These are phyloP conservation scores for Piloderma croceum DNA, from an alignment of 768 basidiomycete genomes.

Conservation along the genomic window DNA sequence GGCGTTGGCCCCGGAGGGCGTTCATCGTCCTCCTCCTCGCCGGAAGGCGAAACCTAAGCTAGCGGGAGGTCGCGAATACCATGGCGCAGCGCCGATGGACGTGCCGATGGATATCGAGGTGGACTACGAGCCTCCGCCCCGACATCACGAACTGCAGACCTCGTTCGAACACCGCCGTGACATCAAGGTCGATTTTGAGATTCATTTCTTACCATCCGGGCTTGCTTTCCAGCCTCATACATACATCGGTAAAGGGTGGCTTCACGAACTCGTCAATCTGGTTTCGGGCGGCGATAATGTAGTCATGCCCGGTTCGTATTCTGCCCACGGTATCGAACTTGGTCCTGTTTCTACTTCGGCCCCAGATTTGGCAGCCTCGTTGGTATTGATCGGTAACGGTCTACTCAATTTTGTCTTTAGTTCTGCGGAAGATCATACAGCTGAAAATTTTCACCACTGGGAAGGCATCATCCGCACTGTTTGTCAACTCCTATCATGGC, in stretches of 20 bases:
- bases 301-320: constrained; percentile 25
- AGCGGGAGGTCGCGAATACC: constrained; percentile 6
- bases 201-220: constrained; percentile 46
- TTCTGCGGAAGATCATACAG: constrained; percentile 25
- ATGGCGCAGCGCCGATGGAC: constrained; percentile 2
- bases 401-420: constrained; percentile 34
- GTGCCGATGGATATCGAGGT: constrained; percentile 3
- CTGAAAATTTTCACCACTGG: constrained; percentile 32
- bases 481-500: constrained; percentile 44
- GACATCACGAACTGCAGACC: constrained; percentile 9
- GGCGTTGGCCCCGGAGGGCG: constrained; percentile 32
- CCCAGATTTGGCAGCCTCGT: constrained; percentile 33
- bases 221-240: constrained; percentile 45
- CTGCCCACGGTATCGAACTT: constrained; percentile 38
- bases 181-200: constrained; percentile 45
- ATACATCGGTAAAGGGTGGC: constrained; percentile 55
- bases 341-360: constrained; percentile 26
- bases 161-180: constrained; percentile 14
- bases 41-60: constrained; percentile 13
- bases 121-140: background rate
- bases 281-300: constrained; percentile 23
- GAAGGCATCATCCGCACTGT: constrained; percentile 32
- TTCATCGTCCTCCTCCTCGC: constrained; percentile 2
- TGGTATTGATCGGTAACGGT: constrained; percentile 44
- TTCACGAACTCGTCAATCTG: constrained; percentile 50